A percentile compares a stretch with the other conserved stretches of the same genome.
Evolutionary conservation across 352 stramenopile genomes (phyloP).

Genomic region (Blastocystis sp.): DNA sequence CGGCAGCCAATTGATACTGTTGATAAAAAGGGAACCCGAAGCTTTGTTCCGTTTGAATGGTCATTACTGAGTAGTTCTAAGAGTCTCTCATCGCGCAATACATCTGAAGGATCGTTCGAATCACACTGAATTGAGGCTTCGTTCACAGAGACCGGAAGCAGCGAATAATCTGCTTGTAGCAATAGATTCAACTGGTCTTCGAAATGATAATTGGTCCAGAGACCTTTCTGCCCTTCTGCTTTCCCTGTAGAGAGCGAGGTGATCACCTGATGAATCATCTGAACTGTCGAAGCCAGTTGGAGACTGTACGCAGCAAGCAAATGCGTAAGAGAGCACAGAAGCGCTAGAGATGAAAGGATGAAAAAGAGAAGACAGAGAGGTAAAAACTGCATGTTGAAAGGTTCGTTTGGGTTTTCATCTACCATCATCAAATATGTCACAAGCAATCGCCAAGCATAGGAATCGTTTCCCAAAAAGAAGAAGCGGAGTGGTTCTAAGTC

Average conservation of each 20-base stretch:
- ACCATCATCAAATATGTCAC: neutral
- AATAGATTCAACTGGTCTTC: neutral
- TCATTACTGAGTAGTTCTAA: neutral
- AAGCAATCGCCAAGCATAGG: constrained; percentile 9
- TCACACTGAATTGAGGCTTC: neutral
- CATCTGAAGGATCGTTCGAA: neutral
- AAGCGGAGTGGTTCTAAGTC: constrained; percentile 17
- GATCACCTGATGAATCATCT: neutral
- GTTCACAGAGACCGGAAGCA: neutral
- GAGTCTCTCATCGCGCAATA: neutral
- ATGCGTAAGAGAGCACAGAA: neutral
- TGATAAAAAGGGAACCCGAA: neutral
- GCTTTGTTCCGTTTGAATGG: neutral
- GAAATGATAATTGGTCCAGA: neutral
- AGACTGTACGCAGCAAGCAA: neutral
- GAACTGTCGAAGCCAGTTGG: neutral
- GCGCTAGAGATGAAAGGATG: neutral
- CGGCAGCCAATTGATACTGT: neutral
- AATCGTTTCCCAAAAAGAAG: constrained; percentile 24
- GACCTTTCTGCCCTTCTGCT: neutral
- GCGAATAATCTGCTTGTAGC: neutral
- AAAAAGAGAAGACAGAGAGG: neutral
- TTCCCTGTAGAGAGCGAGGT: neutral
- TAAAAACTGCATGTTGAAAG: neutral
- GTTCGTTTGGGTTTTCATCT: neutral